Base-by-base conservation (phyloP, 2,329 filamentous ascomycete species). In the Samsoniella hepiali region DNA sequence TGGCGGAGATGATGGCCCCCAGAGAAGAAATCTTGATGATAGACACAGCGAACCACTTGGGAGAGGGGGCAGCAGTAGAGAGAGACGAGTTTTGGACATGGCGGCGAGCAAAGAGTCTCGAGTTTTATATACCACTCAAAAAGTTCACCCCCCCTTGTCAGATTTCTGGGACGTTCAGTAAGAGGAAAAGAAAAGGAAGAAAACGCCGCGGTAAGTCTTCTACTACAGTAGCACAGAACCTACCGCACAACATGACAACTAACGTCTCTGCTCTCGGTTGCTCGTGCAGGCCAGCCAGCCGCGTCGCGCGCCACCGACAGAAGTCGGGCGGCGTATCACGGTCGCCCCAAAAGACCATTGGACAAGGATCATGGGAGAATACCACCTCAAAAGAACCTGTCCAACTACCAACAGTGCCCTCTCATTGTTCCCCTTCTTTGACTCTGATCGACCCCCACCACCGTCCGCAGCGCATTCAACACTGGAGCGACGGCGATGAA, bases 161-260 rank as follows among this genome's bases (percentile, higher is more conserved):
- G 4, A 32, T 36, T 29, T 36, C 2, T 32, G 27, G 36, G 9
- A 59, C 31, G 17, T 29, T 15, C 13, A n/a, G 11, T n/a, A 36
- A 15, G 17, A 42, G 11, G 29, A n/a, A 42, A 42, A 22, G 4
- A 22, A 60, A 42, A 31, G 36, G n/a, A 44, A 56, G 2, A 44
- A 38, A 45, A 5, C 38, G 29, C 2, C 10, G 15, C 38, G 17
- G 44, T 31, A 49, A 36, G 17, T 27, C 27, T 29, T 1, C n/a
- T 27, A 6, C 11, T 22, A 15, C 34, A 22, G 59, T 49, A 38
- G 50, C 27, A 56, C 51, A 56, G 6, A 31, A 11, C 13, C 15
- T 8, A 40, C 42, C 51, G 59, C 55, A 22, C n/a, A 56, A 55
- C 51, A 62, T 56, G 59, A 56, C 59, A 62, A 47, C 50, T 55